phyloP scores from a whole-genome alignment of 2,329 filamentous ascomycete species.

The Xylariales sp. region DNA sequence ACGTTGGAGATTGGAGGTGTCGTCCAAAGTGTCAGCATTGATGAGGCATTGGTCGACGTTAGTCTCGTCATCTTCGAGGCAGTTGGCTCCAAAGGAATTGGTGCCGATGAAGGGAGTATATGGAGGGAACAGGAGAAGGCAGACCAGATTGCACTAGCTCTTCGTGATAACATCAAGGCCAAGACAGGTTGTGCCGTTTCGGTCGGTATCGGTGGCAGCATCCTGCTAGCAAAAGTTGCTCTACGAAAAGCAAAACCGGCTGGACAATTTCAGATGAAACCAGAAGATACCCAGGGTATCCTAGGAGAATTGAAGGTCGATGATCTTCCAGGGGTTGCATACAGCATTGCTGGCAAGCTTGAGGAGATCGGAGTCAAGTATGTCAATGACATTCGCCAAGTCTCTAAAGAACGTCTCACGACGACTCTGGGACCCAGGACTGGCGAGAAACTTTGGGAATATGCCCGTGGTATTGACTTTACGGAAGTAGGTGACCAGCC shows the following conservation, averaged over 20 bases:
- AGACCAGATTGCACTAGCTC: constrained; percentile 60
- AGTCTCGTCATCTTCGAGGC: constrained; percentile 64
- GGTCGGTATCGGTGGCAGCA: constrained; percentile 86
- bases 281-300: constrained; percentile 71
- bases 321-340: constrained; percentile 85
- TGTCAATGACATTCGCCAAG: constrained; percentile 76
- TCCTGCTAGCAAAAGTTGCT: constrained; percentile 86
- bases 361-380: constrained; percentile 79
- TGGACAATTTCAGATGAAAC: constrained; percentile 83
- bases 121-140: constrained; percentile 76
- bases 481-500: constrained; percentile 82
- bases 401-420: constrained; percentile 71
- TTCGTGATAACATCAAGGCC: constrained; percentile 67
- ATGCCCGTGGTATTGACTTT: constrained; percentile 80
- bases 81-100: constrained; percentile 61
- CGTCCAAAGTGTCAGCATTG: constrained; percentile 94
- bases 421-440: constrained; percentile 83
- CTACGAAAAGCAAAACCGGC: constrained; percentile 90
- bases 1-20: constrained; percentile 75
- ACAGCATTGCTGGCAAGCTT: constrained; percentile 81
- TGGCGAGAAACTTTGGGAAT: constrained; percentile 85
- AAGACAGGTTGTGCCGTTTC: constrained; percentile 85
- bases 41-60: constrained; percentile 87
- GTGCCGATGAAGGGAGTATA: constrained; percentile 62
- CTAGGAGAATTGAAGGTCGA: constrained; percentile 74